phyloP scores from a whole-genome alignment of 2,329 filamentous ascomycete species.

The Calonectria hongkongensis region DNA sequence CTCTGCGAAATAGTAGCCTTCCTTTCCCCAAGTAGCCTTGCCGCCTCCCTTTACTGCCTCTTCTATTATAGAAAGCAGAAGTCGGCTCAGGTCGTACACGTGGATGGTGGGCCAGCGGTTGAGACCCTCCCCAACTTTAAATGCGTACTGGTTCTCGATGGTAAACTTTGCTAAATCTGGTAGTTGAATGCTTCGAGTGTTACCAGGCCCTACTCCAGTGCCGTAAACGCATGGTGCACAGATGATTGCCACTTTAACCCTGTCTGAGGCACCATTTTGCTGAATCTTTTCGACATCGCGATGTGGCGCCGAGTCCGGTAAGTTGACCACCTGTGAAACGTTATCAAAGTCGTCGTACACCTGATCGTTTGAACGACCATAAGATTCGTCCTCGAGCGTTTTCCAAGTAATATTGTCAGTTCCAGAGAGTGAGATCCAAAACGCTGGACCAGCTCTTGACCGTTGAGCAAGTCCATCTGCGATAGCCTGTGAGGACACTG shows the following conservation, averaged over 20 bases:
- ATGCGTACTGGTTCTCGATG: not conserved
- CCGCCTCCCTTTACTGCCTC: not conserved
- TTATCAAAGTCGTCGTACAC: slow-evolving; percentile 12
- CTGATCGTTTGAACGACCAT: not conserved
- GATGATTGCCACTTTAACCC: not conserved
- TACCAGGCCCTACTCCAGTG: not conserved
- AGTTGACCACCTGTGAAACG: not conserved
- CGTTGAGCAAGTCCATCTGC: slow-evolving; percentile 26
- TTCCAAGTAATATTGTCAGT: slow-evolving; percentile 2
- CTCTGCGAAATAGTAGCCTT: slow-evolving; percentile 5
- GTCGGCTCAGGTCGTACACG: not conserved
- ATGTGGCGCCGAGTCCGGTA: not conserved
- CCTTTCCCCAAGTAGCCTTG: not conserved
- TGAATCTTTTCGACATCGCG: slow-evolving; percentile 2
- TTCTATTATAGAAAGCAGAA: not conserved
- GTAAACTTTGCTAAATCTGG: slow-evolving; percentile 11
- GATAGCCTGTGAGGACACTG: slow-evolving; percentile 26
- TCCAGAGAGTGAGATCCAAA: slow-evolving; percentile 11
- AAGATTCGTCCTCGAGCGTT: not conserved
- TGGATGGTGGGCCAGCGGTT: slow-evolving; percentile 15
- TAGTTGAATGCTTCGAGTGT: slow-evolving; percentile 13
- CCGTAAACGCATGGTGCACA: slow-evolving; percentile 13
- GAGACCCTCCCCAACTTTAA: slow-evolving; percentile 14
- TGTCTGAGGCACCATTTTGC: not conserved
- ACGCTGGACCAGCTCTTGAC: slow-evolving; percentile 5